Base-by-base conservation (phyloP, 106 monocot genomes). In the Chionographis japonica region DNA sequence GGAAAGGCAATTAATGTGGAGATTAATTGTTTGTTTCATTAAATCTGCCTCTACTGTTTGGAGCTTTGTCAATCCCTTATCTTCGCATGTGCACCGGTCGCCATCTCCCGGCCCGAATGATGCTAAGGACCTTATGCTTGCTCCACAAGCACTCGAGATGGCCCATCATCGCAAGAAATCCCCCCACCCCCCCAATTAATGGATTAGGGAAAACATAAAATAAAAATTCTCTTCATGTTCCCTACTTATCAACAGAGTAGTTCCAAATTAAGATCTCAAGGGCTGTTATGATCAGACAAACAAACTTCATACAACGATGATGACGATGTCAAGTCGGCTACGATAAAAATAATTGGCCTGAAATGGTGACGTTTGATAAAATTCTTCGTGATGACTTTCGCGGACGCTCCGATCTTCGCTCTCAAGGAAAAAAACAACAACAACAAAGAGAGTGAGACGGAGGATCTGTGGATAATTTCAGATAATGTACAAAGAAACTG, bases 161-260 rank as follows among this genome's bases (percentile, higher is more conserved):
- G 36, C 5, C 62, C 19, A 56, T 36, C 16, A 12, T 62, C 46
- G 56, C 67, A 76, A 68, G 68, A 62, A 76, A 76, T 62, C 76
- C 56, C 62, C 16, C 27, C 27, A 54, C 76, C 56, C 62, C 16
- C 27, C 27, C 27, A 27, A 27, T 27, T 27, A 27, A 27, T 27
- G 1, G 27, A 27, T 27, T 27, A 27, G 27, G 27, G 1, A 27
- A 27, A 27, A 27, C 27, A 27, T 27, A 27, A 27, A 0, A 27
- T 27, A 27, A 27, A 27, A 27, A 27, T 27, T 5, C 53, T 4
- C 14, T 16, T 3, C 16, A n/a, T 52, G 37, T 50, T 37, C 37
- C 41, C n/a, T 50, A 53, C 8, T 4, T 69, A 0, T 57, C 13
- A 12, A 39, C 9, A 58, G 40, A 51, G 18, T 41, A 69, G n/a